A percentile compares a stretch with the other conserved stretches of the same genome.
These are phyloP conservation scores for Microdochium trichocladiopsis DNA, from an alignment of 2,329 filamentous ascomycete species.

Conservation along the genomic window DNA sequence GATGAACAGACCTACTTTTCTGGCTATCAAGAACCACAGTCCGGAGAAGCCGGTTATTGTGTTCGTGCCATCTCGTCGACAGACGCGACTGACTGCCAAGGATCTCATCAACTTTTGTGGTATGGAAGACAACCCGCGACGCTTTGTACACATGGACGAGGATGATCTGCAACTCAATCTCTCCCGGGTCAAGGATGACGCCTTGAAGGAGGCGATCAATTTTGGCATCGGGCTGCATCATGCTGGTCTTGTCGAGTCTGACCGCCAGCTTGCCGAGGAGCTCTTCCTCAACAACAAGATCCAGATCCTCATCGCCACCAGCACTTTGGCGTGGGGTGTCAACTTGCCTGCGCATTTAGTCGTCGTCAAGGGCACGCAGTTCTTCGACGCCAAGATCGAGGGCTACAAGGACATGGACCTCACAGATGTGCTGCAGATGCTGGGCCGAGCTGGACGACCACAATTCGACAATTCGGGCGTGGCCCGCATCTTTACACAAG, in stretches of 20 bases:
- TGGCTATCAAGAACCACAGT: conserved; percentile 94
- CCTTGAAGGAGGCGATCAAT: conserved; percentile 85
- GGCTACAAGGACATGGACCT: conserved; percentile 98
- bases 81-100: conserved; percentile 90
- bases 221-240: conserved; percentile 98
- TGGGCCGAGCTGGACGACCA: conserved; percentile 88
- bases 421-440: conserved; percentile 96
- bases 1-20: conserved; percentile 95
- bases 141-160: conserved; percentile 90
- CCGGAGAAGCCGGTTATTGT: conserved; percentile 97
- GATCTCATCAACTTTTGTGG: conserved; percentile 96
- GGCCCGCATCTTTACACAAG: conserved; percentile 94
- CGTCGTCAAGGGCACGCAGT: conserved; percentile 96
- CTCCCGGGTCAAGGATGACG: conserved; percentile 85
- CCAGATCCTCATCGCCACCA: conserved; percentile 91
- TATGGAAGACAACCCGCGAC: conserved; percentile 94
- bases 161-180: conserved; percentile 87
- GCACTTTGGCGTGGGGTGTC: conserved; percentile 95
- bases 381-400: conserved; percentile 95
- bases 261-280: conserved; percentile 86
- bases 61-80: conserved; percentile 90
- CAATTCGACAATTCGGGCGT: conserved; percentile 97
- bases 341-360: conserved; percentile 95
- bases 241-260: conserved; percentile 90
- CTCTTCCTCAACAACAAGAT: conserved; percentile 97